phyloP scores from a whole-genome alignment of 768 basidiomycete species.

The Naematelia aurantialba region DNA sequence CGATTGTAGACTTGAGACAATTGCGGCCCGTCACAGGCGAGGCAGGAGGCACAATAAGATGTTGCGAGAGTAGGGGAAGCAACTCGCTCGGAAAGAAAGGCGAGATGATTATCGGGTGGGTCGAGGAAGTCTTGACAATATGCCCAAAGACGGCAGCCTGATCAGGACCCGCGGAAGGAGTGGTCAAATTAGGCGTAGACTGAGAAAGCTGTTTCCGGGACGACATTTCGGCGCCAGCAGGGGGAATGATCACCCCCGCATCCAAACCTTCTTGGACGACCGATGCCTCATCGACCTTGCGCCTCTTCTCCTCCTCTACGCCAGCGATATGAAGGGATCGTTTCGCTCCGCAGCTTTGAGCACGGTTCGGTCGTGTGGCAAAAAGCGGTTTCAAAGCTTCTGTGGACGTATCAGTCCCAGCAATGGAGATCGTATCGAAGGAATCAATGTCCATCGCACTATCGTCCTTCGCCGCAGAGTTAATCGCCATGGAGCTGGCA shows the following conservation, averaged over 20 bases:
- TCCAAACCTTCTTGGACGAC: constrained; percentile 40
- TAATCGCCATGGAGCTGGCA: constrained; percentile 19
- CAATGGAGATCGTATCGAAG: background rate
- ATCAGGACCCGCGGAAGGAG: background rate
- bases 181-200: background rate
- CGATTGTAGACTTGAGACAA: constrained; percentile 24
- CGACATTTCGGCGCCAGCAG: constrained; percentile 6
- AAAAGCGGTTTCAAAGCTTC: background rate
- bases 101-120: constrained; percentile 80
- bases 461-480: constrained; percentile 10
- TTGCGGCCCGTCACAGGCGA: constrained; percentile 8
- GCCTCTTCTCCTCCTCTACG: constrained; percentile 33
- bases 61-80: constrained; percentile 54
- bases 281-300: constrained; percentile 41
- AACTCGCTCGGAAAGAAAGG: constrained; percentile 62
- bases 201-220: constrained; percentile 19
- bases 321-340: constrained; percentile 14
- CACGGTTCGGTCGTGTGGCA: constrained; percentile 27
- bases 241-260: constrained; percentile 35
- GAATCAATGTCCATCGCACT: constrained; percentile 26
- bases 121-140: constrained; percentile 64
- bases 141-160: constrained; percentile 34
- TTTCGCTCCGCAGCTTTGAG: constrained; percentile 41
- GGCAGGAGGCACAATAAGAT: constrained; percentile 23
- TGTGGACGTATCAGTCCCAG: background rate